Percentiles rank a stretch among this genome's conserved stretches.
phyloP scores from a whole-genome alignment of 306 rosid genomes.

The Mimosa pudica region DNA sequence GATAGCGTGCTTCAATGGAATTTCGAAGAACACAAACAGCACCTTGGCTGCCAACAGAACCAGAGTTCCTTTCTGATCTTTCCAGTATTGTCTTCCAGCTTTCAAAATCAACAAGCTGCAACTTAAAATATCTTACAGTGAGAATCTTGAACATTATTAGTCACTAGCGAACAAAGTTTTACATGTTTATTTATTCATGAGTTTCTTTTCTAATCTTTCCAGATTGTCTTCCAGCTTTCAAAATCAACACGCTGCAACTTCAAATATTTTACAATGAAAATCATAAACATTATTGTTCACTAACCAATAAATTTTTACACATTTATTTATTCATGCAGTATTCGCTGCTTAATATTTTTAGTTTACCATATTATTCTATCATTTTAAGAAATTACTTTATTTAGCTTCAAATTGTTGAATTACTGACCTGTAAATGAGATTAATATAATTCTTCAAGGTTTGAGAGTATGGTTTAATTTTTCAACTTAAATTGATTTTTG shows the following conservation, averaged over 20 bases:
- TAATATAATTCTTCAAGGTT: not conserved
- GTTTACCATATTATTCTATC: not conserved
- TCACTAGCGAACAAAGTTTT: not conserved
- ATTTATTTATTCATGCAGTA: not conserved
- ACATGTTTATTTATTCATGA: not conserved
- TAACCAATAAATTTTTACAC: not conserved
- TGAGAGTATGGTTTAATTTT: not conserved
- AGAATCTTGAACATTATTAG: conserved; percentile 8
- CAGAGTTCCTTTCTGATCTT: conserved; percentile 78
- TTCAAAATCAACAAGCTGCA: conserved; percentile 95
- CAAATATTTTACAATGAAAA: conserved; percentile 23
- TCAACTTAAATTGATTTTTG: not conserved
- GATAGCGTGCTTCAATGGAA: conserved; percentile 77
- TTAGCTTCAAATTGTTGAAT: not conserved
- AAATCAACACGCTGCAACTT: conserved; percentile 84
- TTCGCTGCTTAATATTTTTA: not conserved
- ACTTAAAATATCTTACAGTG: conserved; percentile 18
- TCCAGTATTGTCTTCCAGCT: conserved; percentile 91
- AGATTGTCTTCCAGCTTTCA: conserved; percentile 94
- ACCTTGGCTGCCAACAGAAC: conserved; percentile 71
- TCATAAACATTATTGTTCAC: not conserved
- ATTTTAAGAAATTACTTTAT: not conserved
- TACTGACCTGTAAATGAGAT: not conserved
- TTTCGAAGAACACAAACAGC: conserved; percentile 67
- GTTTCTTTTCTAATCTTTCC: conserved; percentile 70